phyloP scores from a whole-genome alignment of 2,329 filamentous ascomycete species.

The Torrubiellomyces zombiae region DNA sequence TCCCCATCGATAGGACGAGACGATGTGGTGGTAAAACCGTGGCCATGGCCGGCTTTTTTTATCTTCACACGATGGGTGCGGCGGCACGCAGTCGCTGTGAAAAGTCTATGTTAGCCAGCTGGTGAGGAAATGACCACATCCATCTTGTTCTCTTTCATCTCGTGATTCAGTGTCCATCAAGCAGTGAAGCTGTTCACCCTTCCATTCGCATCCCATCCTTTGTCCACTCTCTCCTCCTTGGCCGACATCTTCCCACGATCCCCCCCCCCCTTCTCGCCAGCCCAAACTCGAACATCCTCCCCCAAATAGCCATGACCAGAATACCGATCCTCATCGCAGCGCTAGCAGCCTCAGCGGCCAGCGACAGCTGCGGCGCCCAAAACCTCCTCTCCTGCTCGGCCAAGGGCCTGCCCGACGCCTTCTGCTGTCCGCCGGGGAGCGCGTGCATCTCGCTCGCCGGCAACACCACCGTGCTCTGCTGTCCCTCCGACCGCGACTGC shows the following conservation, averaged over 20 bases:
- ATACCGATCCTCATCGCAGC: slow-evolving; percentile 5
- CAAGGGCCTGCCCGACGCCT: slow-evolving; percentile 38
- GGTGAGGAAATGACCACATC: not conserved
- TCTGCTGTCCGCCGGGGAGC: slow-evolving; percentile 44
- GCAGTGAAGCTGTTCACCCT: no score
- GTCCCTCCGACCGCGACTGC: slow-evolving; percentile 42
- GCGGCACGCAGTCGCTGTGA: no score
- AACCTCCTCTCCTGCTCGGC: slow-evolving; percentile 33
- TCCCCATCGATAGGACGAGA: not conserved
- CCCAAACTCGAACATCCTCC: no score
- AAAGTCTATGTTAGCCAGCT: no score
- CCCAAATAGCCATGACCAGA: no score
- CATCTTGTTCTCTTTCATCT: not conserved
- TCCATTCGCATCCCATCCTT: no score
- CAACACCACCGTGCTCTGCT: slow-evolving; percentile 55
- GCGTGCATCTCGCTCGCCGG: slow-evolving; percentile 45
- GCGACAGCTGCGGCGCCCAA: slow-evolving; percentile 32
- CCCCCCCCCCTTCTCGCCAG: slow-evolving; percentile 4
- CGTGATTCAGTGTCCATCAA: not conserved
- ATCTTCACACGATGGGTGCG: no score
- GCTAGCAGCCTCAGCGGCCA: slow-evolving; percentile 6
- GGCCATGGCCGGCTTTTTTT: no score
- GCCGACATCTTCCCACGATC: not conserved
- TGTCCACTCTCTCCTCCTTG: slow-evolving; percentile 1
- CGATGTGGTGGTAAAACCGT: not conserved